Percentiles rank a stretch among this genome's conserved stretches.
These are phyloP conservation scores for Diaporthe capsici DNA, from an alignment of 2,329 filamentous ascomycete genomes.

Conservation along the genomic window DNA sequence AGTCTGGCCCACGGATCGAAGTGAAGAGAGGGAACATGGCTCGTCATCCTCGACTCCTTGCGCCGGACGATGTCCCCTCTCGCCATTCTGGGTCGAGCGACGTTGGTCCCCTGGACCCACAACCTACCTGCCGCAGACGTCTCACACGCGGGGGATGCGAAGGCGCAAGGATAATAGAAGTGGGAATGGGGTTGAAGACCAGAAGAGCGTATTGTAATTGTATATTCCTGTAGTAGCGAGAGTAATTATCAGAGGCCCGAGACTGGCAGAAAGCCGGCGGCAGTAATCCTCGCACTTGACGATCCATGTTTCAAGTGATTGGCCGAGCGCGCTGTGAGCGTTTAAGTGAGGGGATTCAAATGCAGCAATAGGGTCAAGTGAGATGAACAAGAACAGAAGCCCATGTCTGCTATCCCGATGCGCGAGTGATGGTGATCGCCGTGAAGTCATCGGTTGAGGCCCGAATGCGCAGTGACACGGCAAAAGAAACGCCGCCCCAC, in stretches of 20 bases:
- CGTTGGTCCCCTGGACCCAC: background rate
- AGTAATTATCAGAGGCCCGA: conserved; percentile 15
- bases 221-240: conserved; percentile 29
- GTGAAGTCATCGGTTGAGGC: conserved; percentile 1
- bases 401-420: background rate
- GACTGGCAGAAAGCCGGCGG: conserved; percentile 20
- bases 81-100: background rate
- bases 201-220: conserved; percentile 28
- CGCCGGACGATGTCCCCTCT: background rate
- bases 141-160: background rate
- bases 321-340: background rate
- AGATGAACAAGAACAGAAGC: background rate
- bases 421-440: background rate
- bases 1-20: conserved; percentile 26
- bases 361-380: no score
- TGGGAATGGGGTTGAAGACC: conserved; percentile 2
- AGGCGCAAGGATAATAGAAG: conserved; percentile 18
- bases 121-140: conserved; percentile 1
- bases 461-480: background rate
- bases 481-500: conserved; percentile 1
- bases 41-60: conserved; percentile 30
- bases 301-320: background rate
- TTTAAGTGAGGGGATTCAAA: background rate
- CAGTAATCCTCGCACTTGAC: background rate
- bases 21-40: conserved; percentile 23